Conservation (phyloP, 2,329 filamentous ascomycete genomes). For the Colletotrichum tofieldiae region DNA sequence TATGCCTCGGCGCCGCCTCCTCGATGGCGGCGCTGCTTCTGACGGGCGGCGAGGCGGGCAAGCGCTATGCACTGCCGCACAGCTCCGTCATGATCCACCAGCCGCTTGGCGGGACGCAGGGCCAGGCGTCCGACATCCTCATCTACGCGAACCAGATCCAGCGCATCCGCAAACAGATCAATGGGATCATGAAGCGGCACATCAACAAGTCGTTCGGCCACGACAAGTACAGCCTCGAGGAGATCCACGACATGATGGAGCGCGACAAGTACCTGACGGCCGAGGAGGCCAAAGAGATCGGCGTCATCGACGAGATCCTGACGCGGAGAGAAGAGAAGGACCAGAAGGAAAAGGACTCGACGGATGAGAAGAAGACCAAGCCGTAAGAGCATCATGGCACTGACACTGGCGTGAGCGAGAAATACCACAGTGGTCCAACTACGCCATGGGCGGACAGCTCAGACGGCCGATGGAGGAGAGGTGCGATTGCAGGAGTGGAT, state of each 20-base stretch:
- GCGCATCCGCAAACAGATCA: slow-evolving; percentile 86
- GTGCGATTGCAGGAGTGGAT: not conserved
- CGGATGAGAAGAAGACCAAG: slow-evolving; percentile 41
- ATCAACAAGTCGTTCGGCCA: slow-evolving; percentile 83
- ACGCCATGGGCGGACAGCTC: not conserved
- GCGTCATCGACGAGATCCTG: slow-evolving; percentile 93
- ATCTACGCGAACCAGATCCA: slow-evolving; percentile 99
- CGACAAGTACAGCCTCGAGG: slow-evolving; percentile 83
- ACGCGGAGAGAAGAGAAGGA: slow-evolving; percentile 68
- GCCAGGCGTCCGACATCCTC: slow-evolving; percentile 85
- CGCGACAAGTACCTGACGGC: slow-evolving; percentile 95
- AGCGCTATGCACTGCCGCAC: slow-evolving; percentile 92
- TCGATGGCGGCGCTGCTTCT: slow-evolving; percentile 95
- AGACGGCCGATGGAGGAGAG: not conserved
- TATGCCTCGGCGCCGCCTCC: slow-evolving; percentile 94
- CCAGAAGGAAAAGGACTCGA: slow-evolving; percentile 39
- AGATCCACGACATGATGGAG: slow-evolving; percentile 97
- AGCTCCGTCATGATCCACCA: slow-evolving; percentile 98
- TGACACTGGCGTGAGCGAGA: not conserved
- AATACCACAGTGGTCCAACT: not conserved
- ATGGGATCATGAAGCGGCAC: slow-evolving; percentile 90
- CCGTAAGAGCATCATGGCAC: slow-evolving; percentile 12
- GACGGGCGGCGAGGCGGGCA: slow-evolving; percentile 86
- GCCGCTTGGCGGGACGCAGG: slow-evolving; percentile 81
- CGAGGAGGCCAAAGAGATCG: slow-evolving; percentile 88